Evolutionary conservation across 1,139 yeast genomes (phyloP).

Genomic region (Kodamaea anthophila): DNA sequence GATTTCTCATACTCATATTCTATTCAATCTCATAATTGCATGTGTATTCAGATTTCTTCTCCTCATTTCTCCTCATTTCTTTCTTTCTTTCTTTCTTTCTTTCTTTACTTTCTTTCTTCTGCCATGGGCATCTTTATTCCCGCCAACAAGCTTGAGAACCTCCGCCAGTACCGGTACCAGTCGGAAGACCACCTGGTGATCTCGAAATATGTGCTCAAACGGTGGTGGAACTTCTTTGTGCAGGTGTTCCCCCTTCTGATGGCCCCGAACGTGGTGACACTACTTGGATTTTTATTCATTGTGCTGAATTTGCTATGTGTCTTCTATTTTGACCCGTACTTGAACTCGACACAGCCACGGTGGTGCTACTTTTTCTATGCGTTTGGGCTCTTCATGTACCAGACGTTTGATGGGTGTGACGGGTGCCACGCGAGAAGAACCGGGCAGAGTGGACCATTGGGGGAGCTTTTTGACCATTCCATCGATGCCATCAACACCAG

Average conservation of each 20-base stretch:
- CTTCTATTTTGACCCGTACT: constrained; percentile 67
- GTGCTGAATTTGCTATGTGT: constrained; percentile 58
- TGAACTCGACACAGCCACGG: constrained; percentile 55
- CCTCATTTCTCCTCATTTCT: too few relatives aligned
- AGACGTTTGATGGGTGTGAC: constrained; percentile 94
- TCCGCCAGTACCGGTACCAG: constrained; percentile 61
- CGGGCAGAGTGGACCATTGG: constrained; percentile 91
- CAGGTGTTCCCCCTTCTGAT: constrained; percentile 71
- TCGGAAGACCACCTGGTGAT: constrained; percentile 79
- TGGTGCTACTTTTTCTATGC: constrained; percentile 85
- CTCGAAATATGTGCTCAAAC: constrained; percentile 69
- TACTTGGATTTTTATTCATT: constrained; percentile 70
- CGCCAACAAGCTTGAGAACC: constrained; percentile 49
- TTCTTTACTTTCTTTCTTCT: too few relatives aligned
- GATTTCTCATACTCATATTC: too few relatives aligned
- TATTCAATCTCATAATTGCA: too few relatives aligned
- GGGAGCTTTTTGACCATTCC: constrained; percentile 92
- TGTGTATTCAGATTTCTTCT: constrained; percentile 8
- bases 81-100: constrained; percentile 4
- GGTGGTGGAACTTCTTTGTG: constrained; percentile 73
- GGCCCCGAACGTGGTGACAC: constrained; percentile 87
- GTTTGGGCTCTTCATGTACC: constrained; percentile 80
- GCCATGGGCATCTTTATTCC: constrained; percentile 73
- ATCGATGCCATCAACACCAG: constrained; percentile 89
- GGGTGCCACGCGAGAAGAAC: constrained; percentile 92